Evolutionary conservation across 306 rosid genomes (phyloP).

Genomic region (Cicer bijugum): DNA sequence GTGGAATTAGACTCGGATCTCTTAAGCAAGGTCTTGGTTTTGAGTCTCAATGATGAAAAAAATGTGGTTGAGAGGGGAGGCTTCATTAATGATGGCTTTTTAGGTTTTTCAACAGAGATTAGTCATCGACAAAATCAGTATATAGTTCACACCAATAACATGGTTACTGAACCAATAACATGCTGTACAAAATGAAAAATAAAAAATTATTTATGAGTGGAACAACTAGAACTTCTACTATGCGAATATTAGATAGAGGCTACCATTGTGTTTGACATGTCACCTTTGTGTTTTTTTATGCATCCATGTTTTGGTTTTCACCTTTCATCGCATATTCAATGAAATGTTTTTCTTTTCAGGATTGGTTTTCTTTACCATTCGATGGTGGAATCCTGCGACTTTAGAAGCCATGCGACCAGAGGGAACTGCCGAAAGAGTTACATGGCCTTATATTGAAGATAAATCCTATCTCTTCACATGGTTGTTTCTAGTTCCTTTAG

Average conservation of each 20-base stretch:
- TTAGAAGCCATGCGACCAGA: conserved; percentile 84
- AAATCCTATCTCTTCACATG: conserved; percentile 75
- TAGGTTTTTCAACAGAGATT: no score
- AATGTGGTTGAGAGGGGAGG: no score
- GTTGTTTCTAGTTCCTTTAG: conserved; percentile 81
- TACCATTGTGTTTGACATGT: conserved; percentile 27
- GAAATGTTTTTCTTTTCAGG: conserved; percentile 53
- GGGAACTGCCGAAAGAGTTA: conserved; percentile 62
- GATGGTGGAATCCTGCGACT: conserved; percentile 90
- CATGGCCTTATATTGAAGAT: conserved; percentile 90
- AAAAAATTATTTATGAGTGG: no score
- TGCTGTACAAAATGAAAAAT: no score
- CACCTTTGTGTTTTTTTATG: conserved; percentile 33
- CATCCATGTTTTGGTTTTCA: conserved; percentile 1
- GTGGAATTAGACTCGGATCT: no score
- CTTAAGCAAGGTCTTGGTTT: no score
- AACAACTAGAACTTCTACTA: background rate
- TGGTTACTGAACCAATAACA: no score
- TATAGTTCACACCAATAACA: no score
- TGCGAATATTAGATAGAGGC: background rate
- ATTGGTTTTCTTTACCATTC: conserved; percentile 86
- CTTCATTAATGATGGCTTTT: no score
- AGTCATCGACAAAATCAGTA: no score
- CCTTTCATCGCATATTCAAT: conserved; percentile 13
- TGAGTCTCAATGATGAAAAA: no score